Conservation (phyloP, 1,284 basidiomycete species). For the Ganoderma sinense region DNA sequence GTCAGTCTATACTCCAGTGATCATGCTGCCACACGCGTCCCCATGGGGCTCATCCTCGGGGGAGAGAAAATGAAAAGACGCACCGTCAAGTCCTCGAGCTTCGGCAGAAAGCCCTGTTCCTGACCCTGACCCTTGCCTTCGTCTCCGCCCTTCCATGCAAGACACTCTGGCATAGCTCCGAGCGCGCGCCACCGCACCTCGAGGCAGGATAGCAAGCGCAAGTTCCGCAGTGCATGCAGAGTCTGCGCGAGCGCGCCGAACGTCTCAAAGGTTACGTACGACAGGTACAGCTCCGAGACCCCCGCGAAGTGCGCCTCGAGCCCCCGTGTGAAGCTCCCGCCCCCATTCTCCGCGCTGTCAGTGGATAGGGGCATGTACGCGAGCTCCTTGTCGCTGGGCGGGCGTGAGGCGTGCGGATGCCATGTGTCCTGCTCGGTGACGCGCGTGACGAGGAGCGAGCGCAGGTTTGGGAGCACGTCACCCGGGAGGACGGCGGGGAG, state of each 20-base stretch:
- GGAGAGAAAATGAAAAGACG: background rate
- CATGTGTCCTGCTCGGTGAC: conserved; percentile 1
- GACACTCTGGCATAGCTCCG: background rate
- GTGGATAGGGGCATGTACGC: background rate
- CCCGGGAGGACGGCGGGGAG: background rate
- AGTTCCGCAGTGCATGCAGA: background rate
- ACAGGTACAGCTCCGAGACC: background rate
- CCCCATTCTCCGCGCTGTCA: no score
- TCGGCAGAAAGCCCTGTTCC: background rate
- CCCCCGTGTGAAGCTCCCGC: no score
- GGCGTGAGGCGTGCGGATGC: background rate
- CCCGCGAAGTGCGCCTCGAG: background rate
- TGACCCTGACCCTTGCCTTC: background rate
- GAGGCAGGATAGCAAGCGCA: background rate
- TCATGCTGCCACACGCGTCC: background rate
- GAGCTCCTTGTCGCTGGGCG: background rate
- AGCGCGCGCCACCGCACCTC: background rate
- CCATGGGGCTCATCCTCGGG: background rate
- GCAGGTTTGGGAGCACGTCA: background rate
- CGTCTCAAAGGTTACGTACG: background rate
- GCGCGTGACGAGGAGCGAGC: background rate
- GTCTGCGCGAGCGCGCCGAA: background rate
- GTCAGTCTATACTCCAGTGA: background rate
- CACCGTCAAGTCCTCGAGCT: conserved; percentile 1
- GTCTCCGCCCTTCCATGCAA: background rate